A percentile compares a stretch with the other conserved stretches of the same genome.
phyloP scores from a whole-genome alignment of 73 alveolate genomes.

The Breviolum minutum region DNA sequence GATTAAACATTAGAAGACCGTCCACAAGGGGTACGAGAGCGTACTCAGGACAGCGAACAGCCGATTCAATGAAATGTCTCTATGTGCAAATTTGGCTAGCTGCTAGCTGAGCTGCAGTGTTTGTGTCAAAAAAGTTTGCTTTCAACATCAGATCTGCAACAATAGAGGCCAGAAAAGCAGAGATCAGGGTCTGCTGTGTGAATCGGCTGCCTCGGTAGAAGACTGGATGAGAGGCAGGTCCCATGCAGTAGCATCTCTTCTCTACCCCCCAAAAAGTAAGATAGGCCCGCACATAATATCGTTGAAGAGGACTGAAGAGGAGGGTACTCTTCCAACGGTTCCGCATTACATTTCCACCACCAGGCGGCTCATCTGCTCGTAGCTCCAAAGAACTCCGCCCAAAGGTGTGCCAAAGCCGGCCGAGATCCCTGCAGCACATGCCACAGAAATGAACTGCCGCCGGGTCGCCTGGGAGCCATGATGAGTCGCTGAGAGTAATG shows the following conservation, averaged over 20 bases:
- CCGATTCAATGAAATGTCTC: too few species aligned
- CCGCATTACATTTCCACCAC: background rate
- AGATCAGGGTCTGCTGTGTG: conserved; percentile 43
- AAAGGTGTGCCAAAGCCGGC: conserved; percentile 33
- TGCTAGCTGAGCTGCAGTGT: too few species aligned
- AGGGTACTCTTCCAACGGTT: background rate
- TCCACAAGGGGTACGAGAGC: too few species aligned
- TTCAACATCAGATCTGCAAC: conserved; percentile 49
- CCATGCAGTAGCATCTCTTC: background rate
- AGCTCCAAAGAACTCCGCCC: conserved; percentile 67
- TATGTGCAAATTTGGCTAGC: too few species aligned
- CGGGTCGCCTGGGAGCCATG: conserved; percentile 4
- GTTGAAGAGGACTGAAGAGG: background rate
- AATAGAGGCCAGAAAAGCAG: conserved; percentile 41
- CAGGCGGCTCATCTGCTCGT: conserved; percentile 47
- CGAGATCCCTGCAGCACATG: conserved; percentile 54
- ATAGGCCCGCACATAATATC: background rate
- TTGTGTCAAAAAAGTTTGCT: conserved; percentile 16
- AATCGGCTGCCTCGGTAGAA: conserved; percentile 7
- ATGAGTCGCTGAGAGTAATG: too few species aligned
- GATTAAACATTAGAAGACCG: too few species aligned
- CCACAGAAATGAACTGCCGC: conserved; percentile 34
- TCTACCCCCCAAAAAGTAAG: background rate
- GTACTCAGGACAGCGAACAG: too few species aligned
- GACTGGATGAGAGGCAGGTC: background rate